Evolutionary conservation across 2,329 filamentous ascomycete genomes (phyloP), one percentile per base, ranked within the genome.

Genomic region (Hypoxylon sp.): DNA sequence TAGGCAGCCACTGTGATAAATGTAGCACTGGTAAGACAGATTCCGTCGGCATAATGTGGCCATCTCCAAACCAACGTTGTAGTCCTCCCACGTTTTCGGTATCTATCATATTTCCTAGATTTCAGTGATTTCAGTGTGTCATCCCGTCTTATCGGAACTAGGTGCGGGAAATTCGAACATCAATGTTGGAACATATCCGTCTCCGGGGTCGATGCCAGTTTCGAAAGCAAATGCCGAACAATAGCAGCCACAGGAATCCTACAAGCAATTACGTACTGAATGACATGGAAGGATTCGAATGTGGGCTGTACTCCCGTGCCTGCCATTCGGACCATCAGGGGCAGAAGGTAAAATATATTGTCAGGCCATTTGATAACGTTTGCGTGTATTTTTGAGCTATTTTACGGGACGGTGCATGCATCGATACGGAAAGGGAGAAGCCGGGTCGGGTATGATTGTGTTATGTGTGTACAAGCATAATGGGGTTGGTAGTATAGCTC

Each of bases 1-100:
- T 9, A 34, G 46, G 30, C 25, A 13, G 48, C 5, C 13, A n/a
- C 19, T 32, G 14, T 17, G 52, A 64, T 23, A 17, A 43, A 45
- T n/a, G 60, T 68, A 17, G 43, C 23, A 57, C 60, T 60, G 21
- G 58, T 65, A 57, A 65, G 61, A 65, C 65, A 60, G 67, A 67
- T 63, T 65, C 10, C 57, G n/a, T 67, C 63, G 64, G 60, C 48
- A 34, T 11, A 38, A 58, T 50, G 10, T 46, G 28, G 21, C 19
- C 36, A 36, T 56, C 60, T 57, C 23, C 53, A 62, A 63, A 41
- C 46, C 19, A 38, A 41, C 36, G 63, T 62, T 9, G 67, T 59
- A 64, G 10, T 56, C 23, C 56, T 49, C 63, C 63, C 53, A 53
- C 59, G 55, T 50, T 63, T 32, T 66, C 60, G 51, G 55, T 41